phyloP scores from a whole-genome alignment of 495 filamentous ascomycete genomes.

The Bathelium albidoporum region DNA sequence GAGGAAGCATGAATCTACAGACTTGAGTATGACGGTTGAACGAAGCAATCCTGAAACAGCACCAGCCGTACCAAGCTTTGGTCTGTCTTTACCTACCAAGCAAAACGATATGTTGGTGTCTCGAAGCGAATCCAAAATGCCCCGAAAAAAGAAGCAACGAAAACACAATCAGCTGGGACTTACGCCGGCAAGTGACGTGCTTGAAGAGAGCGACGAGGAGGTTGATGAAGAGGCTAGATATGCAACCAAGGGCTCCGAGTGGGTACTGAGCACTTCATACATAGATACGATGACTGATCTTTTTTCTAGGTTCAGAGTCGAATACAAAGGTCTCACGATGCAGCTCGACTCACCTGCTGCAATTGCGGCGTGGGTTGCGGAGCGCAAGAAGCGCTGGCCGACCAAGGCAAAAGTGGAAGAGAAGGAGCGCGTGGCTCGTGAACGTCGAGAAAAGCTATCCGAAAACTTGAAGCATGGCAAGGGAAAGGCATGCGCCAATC shows the following conservation, averaged over 20 bases:
- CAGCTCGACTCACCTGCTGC: slow-evolving; percentile 49
- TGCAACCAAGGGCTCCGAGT: slow-evolving; percentile 16
- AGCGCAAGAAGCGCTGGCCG: slow-evolving; percentile 67
- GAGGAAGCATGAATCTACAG: slow-evolving; percentile 14
- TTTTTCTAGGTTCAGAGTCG: slow-evolving; percentile 20
- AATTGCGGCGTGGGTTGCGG: slow-evolving; percentile 67
- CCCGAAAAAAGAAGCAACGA: slow-evolving; percentile 63
- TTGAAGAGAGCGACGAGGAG: slow-evolving; percentile 62
- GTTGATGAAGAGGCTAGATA: slow-evolving; percentile 61
- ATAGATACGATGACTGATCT: background rate
- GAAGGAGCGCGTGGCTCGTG: slow-evolving; percentile 19
- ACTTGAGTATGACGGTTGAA: background rate
- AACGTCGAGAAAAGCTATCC: slow-evolving; percentile 1
- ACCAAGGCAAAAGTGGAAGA: slow-evolving; percentile 54
- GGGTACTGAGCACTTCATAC: background rate
- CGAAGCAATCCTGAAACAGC: slow-evolving; percentile 19
- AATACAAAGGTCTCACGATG: slow-evolving; percentile 26
- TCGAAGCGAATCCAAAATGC: slow-evolving; percentile 26
- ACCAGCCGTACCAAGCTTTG: slow-evolving; percentile 53
- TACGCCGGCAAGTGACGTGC: slow-evolving; percentile 61
- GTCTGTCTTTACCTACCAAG: slow-evolving; percentile 50
- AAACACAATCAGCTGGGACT: slow-evolving; percentile 71
- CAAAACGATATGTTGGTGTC: slow-evolving; percentile 34
- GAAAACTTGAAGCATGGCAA: background rate
- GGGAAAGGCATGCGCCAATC: background rate